Evolutionary conservation across 2,329 filamentous ascomycete genomes (phyloP), one percentile per base, ranked within the genome.

Genomic region (Ascochyta pisi): DNA sequence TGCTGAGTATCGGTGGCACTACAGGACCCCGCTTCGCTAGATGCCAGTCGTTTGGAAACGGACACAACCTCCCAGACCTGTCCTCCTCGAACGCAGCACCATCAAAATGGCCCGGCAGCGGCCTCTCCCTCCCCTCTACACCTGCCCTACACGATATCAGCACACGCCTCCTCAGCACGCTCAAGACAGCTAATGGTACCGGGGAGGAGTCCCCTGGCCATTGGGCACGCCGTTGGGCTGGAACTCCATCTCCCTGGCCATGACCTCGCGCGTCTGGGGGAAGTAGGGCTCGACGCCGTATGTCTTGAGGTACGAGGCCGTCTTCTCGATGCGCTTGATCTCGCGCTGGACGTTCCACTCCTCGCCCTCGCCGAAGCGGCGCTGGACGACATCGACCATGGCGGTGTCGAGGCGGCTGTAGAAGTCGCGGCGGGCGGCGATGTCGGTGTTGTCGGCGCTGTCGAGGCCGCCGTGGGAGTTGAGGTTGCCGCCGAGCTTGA

Each of bases 301-400:
- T 31, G 81, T 82, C 58, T 78, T 71, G 39, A 84, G 71, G 57
- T 83, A 83, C 35, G 73, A 76, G 16, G 81, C 81, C 8, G 81
- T 84, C 77, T 83, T 83, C 73, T 84, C 81, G 57, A 84, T 82
- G 47, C 81, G 74, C 77, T 83, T 83, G 62, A 84, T 81, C 66
- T 84, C 81, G 43, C 81, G 68, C 64, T 75, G 73, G 15, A 83
- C 80, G 23, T 78, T 77, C 81, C 81, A 83, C 50, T 81, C 78
- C 53, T 82, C 81, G 49, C 78, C 77, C 64, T 83, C 80, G 58
- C 79, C 78, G 65, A 83, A 82, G 13, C 81, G 73, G 31, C 79
- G 76, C 27, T 76, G 71, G n/a, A 83, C 81, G 26, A 83, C 79
- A 23, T 82, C 80, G 26, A 82, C 80, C 81, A 84, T 83, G 53